Evolutionary conservation across 345 rosid genomes (phyloP), one percentile per base, ranked within the genome.

Genomic region (Geranium rotundifolium): DNA sequence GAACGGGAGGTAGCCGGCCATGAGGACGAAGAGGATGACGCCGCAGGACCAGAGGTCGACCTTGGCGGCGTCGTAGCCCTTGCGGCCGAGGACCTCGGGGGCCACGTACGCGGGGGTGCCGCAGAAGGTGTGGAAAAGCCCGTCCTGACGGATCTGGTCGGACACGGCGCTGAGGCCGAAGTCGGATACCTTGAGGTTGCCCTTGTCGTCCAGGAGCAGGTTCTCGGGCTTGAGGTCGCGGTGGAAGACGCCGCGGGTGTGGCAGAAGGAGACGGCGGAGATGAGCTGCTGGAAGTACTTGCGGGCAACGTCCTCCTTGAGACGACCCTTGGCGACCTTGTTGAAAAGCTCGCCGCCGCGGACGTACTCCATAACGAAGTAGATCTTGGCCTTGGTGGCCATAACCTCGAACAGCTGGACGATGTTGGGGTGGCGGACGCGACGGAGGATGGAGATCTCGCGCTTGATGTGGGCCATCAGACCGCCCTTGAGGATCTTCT

Each of bases 201-300:
- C 80, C 29, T 63, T 67, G 3, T 62, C 74, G 66, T 76, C 80
- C 15, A 76, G 69, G 59, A 76, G 71, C 4, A 72, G 68, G 52
- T 72, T 76, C 13, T 76, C 76, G 10, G 80, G 76, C 74, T 76
- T 72, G 12, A n/a, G n/a, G n/a, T n/a, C n/a, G n/a, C n/a, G n/a
- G n/a, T n/a, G n/a, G n/a, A n/a, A n/a, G n/a, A n/a, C 69, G 31
- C 76, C 80, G 57, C 73, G 70, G 17, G 70, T 66, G 62, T 69
- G 80, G 63, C 80, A 76, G 61, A 72, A 72, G 2, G 54, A 64
- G 49, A 76, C 65, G 18, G 76, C 76, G 14, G 76, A 69, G 4
- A 69, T 68, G 30, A 76, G 73, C 56, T 76, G 72, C 34, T 72
- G 80, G 65, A 76, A 69, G 50, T 59, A 76, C 0, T 62, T 31